A percentile compares a stretch with the other conserved stretches of the same genome.
Evolutionary conservation across 176 grass and related monocot genomes (phyloP).

Genomic region (Oryza glaberrima): DNA sequence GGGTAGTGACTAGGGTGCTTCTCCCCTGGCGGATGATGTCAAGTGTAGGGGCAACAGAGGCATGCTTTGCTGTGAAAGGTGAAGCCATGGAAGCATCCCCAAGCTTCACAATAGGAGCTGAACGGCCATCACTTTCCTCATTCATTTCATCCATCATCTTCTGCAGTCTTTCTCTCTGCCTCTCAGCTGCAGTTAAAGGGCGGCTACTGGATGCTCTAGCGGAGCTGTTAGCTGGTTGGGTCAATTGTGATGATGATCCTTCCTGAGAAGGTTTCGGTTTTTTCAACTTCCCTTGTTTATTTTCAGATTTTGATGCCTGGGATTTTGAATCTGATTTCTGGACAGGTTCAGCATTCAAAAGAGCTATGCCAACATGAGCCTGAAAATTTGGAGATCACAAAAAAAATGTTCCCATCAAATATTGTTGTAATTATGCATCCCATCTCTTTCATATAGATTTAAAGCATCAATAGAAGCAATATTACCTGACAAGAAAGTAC

Average conservation of each 20-base stretch:
- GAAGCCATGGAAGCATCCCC: slow-evolving; percentile 99
- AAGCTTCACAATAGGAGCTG: slow-evolving; percentile 75
- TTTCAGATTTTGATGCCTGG: slow-evolving; percentile 74
- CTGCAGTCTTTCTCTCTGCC: slow-evolving; percentile 76
- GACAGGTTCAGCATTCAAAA: slow-evolving; percentile 82
- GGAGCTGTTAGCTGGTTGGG: slow-evolving; percentile 45
- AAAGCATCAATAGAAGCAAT: slow-evolving; percentile 2
- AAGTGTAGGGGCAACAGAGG: slow-evolving; percentile 85
- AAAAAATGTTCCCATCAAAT: slow-evolving; percentile 30
- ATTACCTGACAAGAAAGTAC: background rate
- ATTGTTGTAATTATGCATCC: slow-evolving; percentile 6
- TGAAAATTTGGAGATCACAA: slow-evolving; percentile 43
- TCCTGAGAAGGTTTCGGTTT: slow-evolving; percentile 62
- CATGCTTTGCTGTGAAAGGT: slow-evolving; percentile 98
- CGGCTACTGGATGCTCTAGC: slow-evolving; percentile 54
- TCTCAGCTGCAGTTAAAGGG: slow-evolving; percentile 76
- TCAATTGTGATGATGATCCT: slow-evolving; percentile 55
- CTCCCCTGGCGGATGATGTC: slow-evolving; percentile 96
- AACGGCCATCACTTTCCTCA: slow-evolving; percentile 79
- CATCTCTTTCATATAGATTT: slow-evolving; percentile 6
- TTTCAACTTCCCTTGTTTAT: slow-evolving; percentile 71
- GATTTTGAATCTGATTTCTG: slow-evolving; percentile 65
- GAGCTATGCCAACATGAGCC: slow-evolving; percentile 92
- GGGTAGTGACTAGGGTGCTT: slow-evolving; percentile 94
- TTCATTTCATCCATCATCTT: slow-evolving; percentile 99